phyloP scores from a whole-genome alignment of 371 early-diverging fungal genomes.

The Funneliformis caledonium region DNA sequence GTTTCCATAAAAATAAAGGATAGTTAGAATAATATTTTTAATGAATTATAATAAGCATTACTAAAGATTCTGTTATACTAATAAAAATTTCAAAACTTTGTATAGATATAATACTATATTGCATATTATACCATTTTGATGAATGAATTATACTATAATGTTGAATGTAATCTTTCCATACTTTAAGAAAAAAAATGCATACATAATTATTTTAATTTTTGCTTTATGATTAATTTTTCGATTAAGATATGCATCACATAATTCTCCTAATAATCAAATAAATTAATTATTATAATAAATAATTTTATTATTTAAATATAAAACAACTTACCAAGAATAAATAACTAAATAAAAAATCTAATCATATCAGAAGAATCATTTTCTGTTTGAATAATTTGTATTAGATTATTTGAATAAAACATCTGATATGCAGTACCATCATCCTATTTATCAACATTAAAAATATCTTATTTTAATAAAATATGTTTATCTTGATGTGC shows the following conservation, averaged over 20 bases:
- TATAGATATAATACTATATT: background rate
- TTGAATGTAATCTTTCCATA: background rate
- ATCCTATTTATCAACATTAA: background rate
- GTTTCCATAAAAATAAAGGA: background rate
- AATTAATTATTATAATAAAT: background rate
- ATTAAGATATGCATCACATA: background rate
- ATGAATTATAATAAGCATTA: background rate
- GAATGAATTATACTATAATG: background rate
- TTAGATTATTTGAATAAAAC: background rate
- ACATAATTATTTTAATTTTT: background rate
- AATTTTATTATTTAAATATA: background rate
- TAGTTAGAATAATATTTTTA: background rate
- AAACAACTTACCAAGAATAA: background rate
- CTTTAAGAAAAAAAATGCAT: background rate
- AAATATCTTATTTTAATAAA: background rate
- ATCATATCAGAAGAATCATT: background rate
- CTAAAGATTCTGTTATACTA: background rate
- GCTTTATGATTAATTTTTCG: background rate
- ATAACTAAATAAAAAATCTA: background rate
- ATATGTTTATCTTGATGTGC: background rate
- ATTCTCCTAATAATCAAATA: background rate
- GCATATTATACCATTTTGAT: background rate
- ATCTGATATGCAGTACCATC: background rate
- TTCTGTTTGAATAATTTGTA: background rate
- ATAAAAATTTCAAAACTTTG: background rate